Conservation (phyloP, 495 filamentous ascomycete genomes). For the Talaromyces nanjingensis region DNA sequence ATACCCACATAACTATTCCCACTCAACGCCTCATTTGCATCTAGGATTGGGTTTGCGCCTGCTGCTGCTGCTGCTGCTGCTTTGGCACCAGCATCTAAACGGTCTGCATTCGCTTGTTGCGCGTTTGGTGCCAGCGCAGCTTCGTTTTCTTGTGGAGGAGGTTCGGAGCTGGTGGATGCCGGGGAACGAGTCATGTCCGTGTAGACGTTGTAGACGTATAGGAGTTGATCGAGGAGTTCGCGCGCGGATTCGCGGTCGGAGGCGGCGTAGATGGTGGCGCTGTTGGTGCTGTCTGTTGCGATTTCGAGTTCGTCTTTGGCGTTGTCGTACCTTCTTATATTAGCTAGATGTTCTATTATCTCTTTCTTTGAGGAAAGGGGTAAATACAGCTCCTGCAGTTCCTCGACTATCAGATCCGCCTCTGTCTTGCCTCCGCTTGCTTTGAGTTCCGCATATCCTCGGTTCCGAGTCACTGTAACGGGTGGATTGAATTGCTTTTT, state of each 20-base stretch:
- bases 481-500: too few species aligned
- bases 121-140: not conserved
- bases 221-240: constrained; percentile 33
- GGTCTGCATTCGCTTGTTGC: constrained; percentile 5
- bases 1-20: constrained; percentile 12
- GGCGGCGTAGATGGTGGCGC: constrained; percentile 38
- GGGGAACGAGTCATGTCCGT: constrained; percentile 11
- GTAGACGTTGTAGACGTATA: constrained; percentile 31
- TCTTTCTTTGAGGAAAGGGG: constrained; percentile 1
- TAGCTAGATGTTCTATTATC: too few species aligned
- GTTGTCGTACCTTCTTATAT: constrained; percentile 20
- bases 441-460: constrained; percentile 1
- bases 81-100: not conserved
- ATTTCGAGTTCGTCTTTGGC: constrained; percentile 45
- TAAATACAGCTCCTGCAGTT: constrained; percentile 33
- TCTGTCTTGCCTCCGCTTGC: constrained; percentile 16
- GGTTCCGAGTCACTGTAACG: not conserved
- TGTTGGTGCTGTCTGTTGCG: constrained; percentile 37
- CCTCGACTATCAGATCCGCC: constrained; percentile 34
- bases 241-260: constrained; percentile 39
- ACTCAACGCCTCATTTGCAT: not conserved
- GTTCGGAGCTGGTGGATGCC: not conserved
- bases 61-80: too few species aligned
- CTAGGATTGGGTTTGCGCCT: not conserved
- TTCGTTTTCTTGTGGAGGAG: constrained; percentile 6